Evolutionary conservation across 116 monocot genomes (phyloP).

Genomic region (Papilionanthe hybrid): DNA sequence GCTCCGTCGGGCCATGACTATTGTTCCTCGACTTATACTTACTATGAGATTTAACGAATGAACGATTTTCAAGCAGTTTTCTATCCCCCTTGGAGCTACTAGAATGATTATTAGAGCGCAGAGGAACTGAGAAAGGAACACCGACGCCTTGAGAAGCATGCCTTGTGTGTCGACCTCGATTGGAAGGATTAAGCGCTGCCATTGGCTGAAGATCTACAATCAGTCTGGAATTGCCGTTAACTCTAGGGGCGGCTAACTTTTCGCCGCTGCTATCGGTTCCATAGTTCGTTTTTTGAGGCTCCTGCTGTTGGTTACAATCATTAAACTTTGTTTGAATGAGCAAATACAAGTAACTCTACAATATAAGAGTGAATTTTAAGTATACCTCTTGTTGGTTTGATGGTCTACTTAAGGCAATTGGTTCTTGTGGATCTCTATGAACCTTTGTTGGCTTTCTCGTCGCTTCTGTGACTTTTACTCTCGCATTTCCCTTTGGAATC

Average conservation of each 20-base stretch:
- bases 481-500: constrained; percentile 15
- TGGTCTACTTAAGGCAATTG: constrained; percentile 24
- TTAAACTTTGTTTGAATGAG: not conserved
- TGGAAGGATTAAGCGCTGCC: constrained; percentile 26
- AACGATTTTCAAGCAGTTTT: constrained; percentile 37
- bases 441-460: constrained; percentile 42
- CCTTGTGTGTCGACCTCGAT: constrained; percentile 21
- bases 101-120: constrained; percentile 46
- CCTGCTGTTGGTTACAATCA: constrained; percentile 21
- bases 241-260: constrained; percentile 25
- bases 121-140: constrained; percentile 46
- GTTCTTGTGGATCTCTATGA: constrained; percentile 40
- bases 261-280: constrained; percentile 11
- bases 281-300: constrained; percentile 14
- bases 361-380: not conserved
- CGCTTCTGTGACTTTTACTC: constrained; percentile 33
- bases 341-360: not conserved
- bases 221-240: constrained; percentile 37
- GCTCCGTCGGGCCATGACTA: constrained; percentile 13
- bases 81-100: constrained; percentile 83
- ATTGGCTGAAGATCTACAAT: constrained; percentile 48
- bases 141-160: constrained; percentile 27
- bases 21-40: constrained; percentile 39
- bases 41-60: constrained; percentile 16
- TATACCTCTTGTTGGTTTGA: constrained; percentile 42